Evolutionary conservation across 345 rosid genomes (phyloP).

Genomic region (Eucalyptus brandiana): DNA sequence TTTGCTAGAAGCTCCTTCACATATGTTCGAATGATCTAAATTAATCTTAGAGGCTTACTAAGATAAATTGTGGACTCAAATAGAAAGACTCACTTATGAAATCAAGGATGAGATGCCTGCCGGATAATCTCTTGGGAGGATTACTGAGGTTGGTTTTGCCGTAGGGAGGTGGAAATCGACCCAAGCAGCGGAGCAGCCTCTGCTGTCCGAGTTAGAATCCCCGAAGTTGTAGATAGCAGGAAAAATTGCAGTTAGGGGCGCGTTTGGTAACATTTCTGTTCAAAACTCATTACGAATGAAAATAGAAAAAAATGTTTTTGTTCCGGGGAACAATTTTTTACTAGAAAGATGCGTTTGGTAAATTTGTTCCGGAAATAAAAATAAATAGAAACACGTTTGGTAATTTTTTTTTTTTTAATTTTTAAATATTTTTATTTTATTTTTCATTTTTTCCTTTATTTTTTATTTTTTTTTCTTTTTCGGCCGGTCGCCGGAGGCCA

Average conservation of each 20-base stretch:
- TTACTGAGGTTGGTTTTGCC: slow-evolving; percentile 40
- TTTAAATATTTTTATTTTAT: no score
- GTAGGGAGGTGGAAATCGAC: slow-evolving; percentile 23
- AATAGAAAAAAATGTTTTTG: no score
- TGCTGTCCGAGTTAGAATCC: slow-evolving; percentile 78
- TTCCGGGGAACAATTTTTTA: no score
- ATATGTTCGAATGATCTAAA: neutral
- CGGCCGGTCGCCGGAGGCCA: no score
- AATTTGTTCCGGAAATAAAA: no score
- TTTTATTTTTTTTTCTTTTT: no score
- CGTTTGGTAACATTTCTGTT: no score
- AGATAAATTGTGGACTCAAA: neutral
- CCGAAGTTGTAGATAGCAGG: slow-evolving; percentile 39
- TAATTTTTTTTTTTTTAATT: no score
- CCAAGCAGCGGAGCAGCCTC: slow-evolving; percentile 37
- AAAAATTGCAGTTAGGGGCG: neutral
- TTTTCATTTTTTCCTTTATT: no score
- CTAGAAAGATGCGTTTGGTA: no score
- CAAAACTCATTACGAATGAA: no score
- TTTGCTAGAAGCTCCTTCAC: neutral
- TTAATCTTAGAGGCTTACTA: neutral
- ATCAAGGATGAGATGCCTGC: slow-evolving; percentile 62
- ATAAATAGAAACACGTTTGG: no score
- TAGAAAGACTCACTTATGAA: slow-evolving; percentile 27
- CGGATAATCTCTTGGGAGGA: slow-evolving; percentile 50